Conservation (phyloP, 768 basidiomycete genomes). For the Mycena galericulata region DNA sequence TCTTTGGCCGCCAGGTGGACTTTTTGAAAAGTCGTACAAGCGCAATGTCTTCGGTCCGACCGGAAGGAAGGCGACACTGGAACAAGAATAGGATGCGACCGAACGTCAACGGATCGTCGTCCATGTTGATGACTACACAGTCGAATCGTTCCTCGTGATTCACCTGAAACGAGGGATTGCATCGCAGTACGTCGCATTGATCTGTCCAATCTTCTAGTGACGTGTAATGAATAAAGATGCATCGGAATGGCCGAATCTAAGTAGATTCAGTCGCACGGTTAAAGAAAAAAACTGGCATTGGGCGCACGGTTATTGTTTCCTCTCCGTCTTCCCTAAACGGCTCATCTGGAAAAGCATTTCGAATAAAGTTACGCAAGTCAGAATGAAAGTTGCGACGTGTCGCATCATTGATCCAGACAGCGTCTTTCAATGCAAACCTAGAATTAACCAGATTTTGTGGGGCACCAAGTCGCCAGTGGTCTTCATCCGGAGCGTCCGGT, state of each 20-base stretch:
- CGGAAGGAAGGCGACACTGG: constrained; percentile 6
- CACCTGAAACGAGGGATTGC: constrained; percentile 24
- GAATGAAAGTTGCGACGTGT: background rate
- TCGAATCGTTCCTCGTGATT: constrained; percentile 24
- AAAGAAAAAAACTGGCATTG: too few relatives aligned
- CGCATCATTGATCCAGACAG: background rate
- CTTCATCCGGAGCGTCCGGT: background rate
- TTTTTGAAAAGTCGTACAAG: constrained; percentile 22
- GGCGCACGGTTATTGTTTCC: background rate
- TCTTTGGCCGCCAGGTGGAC: constrained; percentile 21
- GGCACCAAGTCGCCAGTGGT: constrained; percentile 14
- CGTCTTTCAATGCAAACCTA: background rate
- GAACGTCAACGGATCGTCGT: constrained; percentile 2
- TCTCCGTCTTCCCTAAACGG: background rate
- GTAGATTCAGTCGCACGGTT: too few relatives aligned
- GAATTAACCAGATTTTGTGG: background rate
- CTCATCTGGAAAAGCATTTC: background rate
- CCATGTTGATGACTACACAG: constrained; percentile 22
- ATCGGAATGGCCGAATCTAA: constrained; percentile 25
- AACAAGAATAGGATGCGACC: constrained; percentile 7
- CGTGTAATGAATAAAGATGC: constrained; percentile 29
- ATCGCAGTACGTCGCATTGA: constrained; percentile 25
- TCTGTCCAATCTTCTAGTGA: constrained; percentile 27
- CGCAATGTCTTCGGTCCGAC: constrained; percentile 4
- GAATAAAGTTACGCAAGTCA: background rate